Conservation (phyloP, 345 rosid genomes). For the Eucalyptus caleyi region DNA sequence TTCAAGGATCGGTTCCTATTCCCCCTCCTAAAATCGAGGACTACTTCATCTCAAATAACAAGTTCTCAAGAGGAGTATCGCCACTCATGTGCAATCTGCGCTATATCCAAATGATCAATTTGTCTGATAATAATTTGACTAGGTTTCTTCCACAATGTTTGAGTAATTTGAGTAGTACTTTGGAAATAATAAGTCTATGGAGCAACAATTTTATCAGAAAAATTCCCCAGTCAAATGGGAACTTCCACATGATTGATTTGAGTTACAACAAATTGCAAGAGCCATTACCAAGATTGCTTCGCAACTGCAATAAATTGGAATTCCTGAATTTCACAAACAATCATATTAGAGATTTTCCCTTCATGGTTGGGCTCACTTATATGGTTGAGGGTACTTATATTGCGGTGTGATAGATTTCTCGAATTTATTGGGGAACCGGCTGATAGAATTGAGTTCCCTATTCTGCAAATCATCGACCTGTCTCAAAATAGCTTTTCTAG, state of each 20-base stretch:
- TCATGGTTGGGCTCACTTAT: background rate
- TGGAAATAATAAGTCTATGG: too few species aligned
- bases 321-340: background rate
- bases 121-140: background rate
- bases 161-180: too few species aligned
- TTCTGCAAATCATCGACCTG: accelerated
- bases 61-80: accelerated
- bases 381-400: background rate
- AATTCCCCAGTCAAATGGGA: too few species aligned
- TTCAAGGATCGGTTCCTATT: too few species aligned
- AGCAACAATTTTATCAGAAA: too few species aligned
- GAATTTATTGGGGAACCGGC: background rate
- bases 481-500: background rate
- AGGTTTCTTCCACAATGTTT: too few species aligned
- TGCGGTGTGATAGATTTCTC: background rate
- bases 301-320: background rate
- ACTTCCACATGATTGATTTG: too few species aligned
- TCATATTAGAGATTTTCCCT: background rate
- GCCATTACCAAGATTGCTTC: too few species aligned
- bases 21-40: too few species aligned
- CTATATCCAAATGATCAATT: accelerated
- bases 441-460: accelerated
- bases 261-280: too few species aligned
- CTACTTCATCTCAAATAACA: too few species aligned
- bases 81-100: too few species aligned